phyloP scores from a whole-genome alignment of 2,329 filamentous ascomycete species.

The Penicillium crustosum region DNA sequence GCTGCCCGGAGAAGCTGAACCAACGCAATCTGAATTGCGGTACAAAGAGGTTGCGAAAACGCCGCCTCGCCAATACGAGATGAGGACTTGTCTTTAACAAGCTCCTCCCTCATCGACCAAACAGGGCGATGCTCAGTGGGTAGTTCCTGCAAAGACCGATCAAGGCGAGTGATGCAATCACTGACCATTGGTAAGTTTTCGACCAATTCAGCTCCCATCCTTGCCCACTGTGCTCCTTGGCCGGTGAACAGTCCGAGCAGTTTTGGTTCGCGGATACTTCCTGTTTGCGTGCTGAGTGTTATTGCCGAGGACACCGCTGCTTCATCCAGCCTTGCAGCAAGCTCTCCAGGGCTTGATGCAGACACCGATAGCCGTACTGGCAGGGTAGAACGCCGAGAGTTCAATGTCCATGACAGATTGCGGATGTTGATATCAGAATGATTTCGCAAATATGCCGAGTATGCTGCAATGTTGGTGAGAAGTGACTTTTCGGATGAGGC shows the following conservation, averaged over 20 bases:
- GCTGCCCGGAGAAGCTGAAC: constrained; percentile 30
- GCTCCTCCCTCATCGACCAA: constrained; percentile 23
- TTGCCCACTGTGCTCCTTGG: constrained; percentile 35
- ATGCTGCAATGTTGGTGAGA: constrained; percentile 10
- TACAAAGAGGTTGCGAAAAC: constrained; percentile 28
- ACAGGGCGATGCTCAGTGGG: constrained; percentile 24
- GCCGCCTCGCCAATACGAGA: constrained; percentile 23
- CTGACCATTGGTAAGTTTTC: constrained; percentile 6
- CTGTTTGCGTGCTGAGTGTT: constrained; percentile 5
- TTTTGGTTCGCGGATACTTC: constrained; percentile 10
- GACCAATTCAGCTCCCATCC: constrained; percentile 29
- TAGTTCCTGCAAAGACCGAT: constrained; percentile 20
- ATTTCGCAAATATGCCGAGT: constrained; percentile 12
- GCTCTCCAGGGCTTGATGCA: constrained; percentile 12
- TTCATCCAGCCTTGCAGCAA: constrained; percentile 14
- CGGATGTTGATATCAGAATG: constrained; percentile 5
- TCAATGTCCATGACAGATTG: constrained; percentile 24
- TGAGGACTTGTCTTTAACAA: constrained; percentile 9
- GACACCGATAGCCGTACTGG: constrained; percentile 17
- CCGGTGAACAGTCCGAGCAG: constrained; percentile 32
- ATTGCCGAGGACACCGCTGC: constrained; percentile 4
- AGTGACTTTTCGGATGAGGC: constrained; percentile 23
- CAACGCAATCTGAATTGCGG: constrained; percentile 31
- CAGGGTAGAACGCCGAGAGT: constrained; percentile 23
- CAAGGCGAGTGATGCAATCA: constrained; percentile 18